Percentiles rank a stretch among this genome's conserved stretches.
These are phyloP conservation scores for Zymoseptoria pseudotritici DNA, from an alignment of 2,329 filamentous ascomycete species.

Conservation along the genomic window DNA sequence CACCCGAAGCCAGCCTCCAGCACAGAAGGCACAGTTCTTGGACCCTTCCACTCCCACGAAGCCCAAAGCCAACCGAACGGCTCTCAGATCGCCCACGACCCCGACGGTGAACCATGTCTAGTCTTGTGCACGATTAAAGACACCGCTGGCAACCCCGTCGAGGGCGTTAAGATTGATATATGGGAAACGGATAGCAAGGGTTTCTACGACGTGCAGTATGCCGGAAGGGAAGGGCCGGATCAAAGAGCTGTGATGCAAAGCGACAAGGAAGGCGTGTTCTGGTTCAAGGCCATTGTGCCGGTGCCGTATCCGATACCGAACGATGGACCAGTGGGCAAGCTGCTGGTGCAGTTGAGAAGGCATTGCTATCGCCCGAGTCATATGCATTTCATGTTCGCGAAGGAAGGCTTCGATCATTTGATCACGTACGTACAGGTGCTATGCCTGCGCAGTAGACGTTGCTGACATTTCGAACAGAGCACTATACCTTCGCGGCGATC, in stretches of 20 bases:
- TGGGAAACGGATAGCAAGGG: conserved; percentile 81
- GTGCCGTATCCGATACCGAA: conserved; percentile 80
- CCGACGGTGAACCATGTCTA: conserved; percentile 61
- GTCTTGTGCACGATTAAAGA: conserved; percentile 68
- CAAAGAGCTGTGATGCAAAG: conserved; percentile 64
- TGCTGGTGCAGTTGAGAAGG: conserved; percentile 59
- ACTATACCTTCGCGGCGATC: conserved; percentile 68
- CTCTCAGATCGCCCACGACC: conserved; percentile 58
- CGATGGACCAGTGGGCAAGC: conserved; percentile 72
- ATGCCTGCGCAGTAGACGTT: neutral
- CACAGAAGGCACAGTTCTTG: conserved; percentile 74
- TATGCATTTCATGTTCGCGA: conserved; percentile 85
- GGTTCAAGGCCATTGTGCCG: conserved; percentile 77
- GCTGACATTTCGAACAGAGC: conserved; percentile 46
- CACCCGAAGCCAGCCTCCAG: conserved; percentile 65
- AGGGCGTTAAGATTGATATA: conserved; percentile 65
- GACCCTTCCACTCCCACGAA: conserved; percentile 78
- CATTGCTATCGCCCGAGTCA: conserved; percentile 72
- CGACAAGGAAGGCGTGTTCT: conserved; percentile 67
- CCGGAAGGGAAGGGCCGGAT: conserved; percentile 56
- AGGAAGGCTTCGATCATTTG: conserved; percentile 67
- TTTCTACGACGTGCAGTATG: conserved; percentile 74
- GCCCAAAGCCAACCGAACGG: conserved; percentile 54
- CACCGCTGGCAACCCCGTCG: conserved; percentile 54
- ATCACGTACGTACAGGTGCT: conserved; percentile 59